phyloP scores from a whole-genome alignment of 1,284 basidiomycete species.

The Tetrapyrgos nigripes region DNA sequence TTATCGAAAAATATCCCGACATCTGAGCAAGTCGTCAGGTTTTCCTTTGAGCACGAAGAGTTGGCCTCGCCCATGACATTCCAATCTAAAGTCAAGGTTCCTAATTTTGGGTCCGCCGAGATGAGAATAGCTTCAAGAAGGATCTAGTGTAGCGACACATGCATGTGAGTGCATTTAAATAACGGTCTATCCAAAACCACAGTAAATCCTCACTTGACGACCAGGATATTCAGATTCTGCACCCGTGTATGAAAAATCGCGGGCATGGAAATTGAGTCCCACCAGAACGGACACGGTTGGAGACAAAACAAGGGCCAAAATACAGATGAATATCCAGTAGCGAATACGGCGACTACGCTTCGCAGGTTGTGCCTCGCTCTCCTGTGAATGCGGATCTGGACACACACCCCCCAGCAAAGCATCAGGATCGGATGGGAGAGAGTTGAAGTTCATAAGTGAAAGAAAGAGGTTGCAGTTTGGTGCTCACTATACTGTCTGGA shows the following conservation, averaged over 20 bases:
- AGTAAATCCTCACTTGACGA: neutral
- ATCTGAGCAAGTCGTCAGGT: neutral
- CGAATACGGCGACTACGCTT: neutral
- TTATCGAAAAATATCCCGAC: neutral
- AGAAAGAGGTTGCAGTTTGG: no score
- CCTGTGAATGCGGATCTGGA: no score
- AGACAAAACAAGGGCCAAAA: neutral
- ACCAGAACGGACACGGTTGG: neutral
- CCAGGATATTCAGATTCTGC: neutral
- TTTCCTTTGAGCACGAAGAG: neutral
- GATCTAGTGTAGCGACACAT: neutral
- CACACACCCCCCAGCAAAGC: no score
- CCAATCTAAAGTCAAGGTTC: neutral
- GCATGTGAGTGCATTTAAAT: neutral
- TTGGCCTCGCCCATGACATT: slow-evolving; percentile 1
- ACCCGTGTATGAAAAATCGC: neutral
- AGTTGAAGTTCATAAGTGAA: no score
- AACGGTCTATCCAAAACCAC: neutral
- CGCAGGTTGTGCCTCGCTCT: neutral
- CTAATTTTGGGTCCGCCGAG: slow-evolving; percentile 1
- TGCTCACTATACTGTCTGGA: no score
- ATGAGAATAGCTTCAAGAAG: neutral
- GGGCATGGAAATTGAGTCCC: neutral
- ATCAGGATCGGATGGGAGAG: no score
- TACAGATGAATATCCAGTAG: neutral